Evolutionary conservation across 2,329 filamentous ascomycete genomes (phyloP), one percentile per base, ranked within the genome.

Genomic region (Scolecobasidium constrictum): DNA sequence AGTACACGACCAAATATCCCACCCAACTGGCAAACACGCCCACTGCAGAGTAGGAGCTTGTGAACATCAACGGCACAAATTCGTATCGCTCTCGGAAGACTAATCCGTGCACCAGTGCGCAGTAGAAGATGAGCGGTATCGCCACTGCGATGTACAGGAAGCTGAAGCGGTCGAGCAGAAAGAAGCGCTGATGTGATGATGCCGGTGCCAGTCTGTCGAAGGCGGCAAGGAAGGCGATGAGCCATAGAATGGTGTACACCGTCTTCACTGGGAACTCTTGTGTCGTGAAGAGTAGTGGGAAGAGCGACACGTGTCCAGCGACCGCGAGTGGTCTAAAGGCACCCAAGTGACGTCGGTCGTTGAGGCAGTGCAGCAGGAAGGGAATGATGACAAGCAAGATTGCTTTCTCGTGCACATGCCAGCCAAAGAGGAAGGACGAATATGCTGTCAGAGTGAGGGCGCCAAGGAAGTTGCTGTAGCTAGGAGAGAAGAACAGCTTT

Each of bases 381-480:
- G 92, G 92, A 38, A 96, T 84, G 50, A 98, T 87, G 56, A 96
- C 83, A 16, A 96, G 75, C 17, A 98, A 73, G 45, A 98, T 84
- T 2, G 92, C 92, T 63, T 98, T 98, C 59, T 98, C 92, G 55
- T 98, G 92, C 6, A 98, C 92, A 57, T 98, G 92, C 87, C 90
- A 98, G 44, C 92, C 90, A 53, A 96, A 96, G 7, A 98, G 72
- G 65, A 98, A 98, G 0, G 90, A 95, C 0, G 90, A 84, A 57
- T 95, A 98, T 46, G 86, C 92, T 56, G 92, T 96, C 13, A 96
- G 77, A 0, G 90, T 95, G 35, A 94, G 75, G 1, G 86, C 82
- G 3, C 86, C 86, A 34, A 96, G 75, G 57, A 98, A 96, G 44
- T 76, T 83, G 48, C 94, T 83, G 85, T 86, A 94, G 1, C 77